phyloP scores from a whole-genome alignment of 1,139 yeast genomes.

The Magnusiomyces suaveolens region DNA sequence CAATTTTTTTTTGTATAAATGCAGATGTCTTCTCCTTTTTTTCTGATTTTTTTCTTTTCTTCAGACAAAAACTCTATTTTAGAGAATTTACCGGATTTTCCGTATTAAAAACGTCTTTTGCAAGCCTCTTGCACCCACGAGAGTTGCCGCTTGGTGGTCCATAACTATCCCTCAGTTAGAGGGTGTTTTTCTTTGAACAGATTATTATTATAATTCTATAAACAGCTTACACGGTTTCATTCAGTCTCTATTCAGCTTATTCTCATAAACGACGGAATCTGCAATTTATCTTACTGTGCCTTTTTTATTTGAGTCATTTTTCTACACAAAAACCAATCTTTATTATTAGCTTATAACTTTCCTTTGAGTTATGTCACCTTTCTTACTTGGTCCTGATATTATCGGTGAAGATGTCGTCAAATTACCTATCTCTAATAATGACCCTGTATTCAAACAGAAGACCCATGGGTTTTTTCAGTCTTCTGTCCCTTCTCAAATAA shows the following conservation, averaged over 20 bases:
- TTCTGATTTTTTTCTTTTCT: slow-evolving; percentile 11
- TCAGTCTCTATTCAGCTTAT: not conserved
- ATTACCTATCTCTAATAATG: slow-evolving; percentile 8
- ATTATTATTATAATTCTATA: not conserved
- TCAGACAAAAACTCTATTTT: not conserved
- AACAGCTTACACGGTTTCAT: too few species aligned
- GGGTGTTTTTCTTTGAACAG: slow-evolving; percentile 10
- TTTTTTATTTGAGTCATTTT: not conserved
- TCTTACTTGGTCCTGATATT: slow-evolving; percentile 13
- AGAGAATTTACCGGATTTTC: slow-evolving; percentile 12
- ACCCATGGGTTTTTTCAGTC: slow-evolving; percentile 1
- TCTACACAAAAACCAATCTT: not conserved
- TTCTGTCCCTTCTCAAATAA: slow-evolving; percentile 3
- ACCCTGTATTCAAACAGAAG: slow-evolving; percentile 9
- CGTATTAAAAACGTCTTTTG: slow-evolving; percentile 5
- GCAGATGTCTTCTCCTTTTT: slow-evolving; percentile 7
- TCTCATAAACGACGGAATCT: not conserved
- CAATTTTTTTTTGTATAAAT: not conserved
- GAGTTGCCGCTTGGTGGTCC: slow-evolving; percentile 23
- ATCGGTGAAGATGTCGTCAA: slow-evolving; percentile 12
- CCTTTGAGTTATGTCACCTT: slow-evolving; percentile 13
- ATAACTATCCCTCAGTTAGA: slow-evolving; percentile 19
- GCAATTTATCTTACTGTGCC: not conserved
- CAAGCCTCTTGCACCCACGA: slow-evolving; percentile 19
- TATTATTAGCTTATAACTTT: not conserved